Conservation (phyloP, 371 early-diverging fungal genomes). For the Lichtheimia corymbifera region DNA sequence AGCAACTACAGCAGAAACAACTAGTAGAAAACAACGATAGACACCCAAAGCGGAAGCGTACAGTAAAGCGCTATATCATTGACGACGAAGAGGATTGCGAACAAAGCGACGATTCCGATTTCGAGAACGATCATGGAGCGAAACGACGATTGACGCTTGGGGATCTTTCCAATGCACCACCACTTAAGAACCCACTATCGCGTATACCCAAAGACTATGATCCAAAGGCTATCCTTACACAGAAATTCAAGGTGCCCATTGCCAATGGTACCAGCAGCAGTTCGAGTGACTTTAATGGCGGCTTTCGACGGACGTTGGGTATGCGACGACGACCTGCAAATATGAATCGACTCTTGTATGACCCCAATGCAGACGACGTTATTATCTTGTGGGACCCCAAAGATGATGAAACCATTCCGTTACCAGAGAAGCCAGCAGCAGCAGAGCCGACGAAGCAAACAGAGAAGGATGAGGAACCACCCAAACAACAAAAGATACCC, state of each 20-base stretch:
- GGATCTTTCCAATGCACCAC: constrained; percentile 19
- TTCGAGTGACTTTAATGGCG: constrained; percentile 2
- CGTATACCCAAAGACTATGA: constrained; percentile 33
- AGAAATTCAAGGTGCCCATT: constrained; percentile 44
- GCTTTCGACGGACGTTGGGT: constrained; percentile 56
- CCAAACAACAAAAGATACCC: constrained; percentile 8
- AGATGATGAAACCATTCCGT: constrained; percentile 47
- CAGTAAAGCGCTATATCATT: constrained; percentile 12
- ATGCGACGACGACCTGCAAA: constrained; percentile 54
- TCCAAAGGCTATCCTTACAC: constrained; percentile 27
- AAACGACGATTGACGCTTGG: constrained; percentile 15
- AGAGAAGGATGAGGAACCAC: constrained; percentile 32
- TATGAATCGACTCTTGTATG: constrained; percentile 73
- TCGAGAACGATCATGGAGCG: constrained; percentile 20
- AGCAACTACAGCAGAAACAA: constrained; percentile 9
- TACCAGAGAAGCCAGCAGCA: constrained; percentile 27
- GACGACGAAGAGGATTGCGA: constrained; percentile 14
- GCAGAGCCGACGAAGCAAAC: constrained; percentile 13
- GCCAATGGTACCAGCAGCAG: neutral
- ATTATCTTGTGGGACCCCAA: constrained; percentile 84
- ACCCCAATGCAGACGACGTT: constrained; percentile 84
- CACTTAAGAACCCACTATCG: constrained; percentile 19
- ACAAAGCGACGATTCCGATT: constrained; percentile 28
- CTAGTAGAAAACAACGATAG: neutral
- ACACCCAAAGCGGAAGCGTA: constrained; percentile 21